Conservation (phyloP, 2,329 filamentous ascomycete genomes). For the Akanthomyces muscarius region DNA sequence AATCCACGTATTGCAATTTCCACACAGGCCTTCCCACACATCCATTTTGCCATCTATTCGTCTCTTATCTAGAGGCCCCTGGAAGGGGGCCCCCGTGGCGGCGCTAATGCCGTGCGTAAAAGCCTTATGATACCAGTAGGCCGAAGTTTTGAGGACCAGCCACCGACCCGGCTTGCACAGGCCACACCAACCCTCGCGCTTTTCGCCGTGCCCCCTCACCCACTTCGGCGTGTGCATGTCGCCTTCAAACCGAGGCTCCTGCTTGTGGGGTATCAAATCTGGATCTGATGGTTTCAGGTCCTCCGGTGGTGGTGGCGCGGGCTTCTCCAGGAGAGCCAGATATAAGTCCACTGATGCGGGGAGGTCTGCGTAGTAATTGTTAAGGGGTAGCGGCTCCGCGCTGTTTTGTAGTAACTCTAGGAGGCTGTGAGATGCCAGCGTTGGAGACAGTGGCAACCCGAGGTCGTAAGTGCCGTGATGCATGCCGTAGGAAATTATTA, state of each 20-base stretch:
- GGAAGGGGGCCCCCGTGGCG: conserved; percentile 73
- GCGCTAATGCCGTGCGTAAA: conserved; percentile 85
- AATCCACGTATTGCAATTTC: conserved; percentile 77
- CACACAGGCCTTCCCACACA: conserved; percentile 76
- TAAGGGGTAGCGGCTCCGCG: conserved; percentile 62
- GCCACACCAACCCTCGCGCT: conserved; percentile 85
- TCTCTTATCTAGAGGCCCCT: conserved; percentile 69
- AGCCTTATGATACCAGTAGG: conserved; percentile 90
- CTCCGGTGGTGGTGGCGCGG: conserved; percentile 68
- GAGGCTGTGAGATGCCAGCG: conserved; percentile 65
- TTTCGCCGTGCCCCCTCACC: conserved; percentile 82
- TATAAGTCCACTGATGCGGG: conserved; percentile 75
- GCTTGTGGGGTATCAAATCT: conserved; percentile 71
- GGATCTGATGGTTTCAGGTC: conserved; percentile 78
- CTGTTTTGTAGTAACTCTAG: conserved; percentile 74
- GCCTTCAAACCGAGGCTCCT: conserved; percentile 72
- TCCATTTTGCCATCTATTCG: conserved; percentile 77
- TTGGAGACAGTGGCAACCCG: conserved; percentile 54
- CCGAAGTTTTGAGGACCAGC: conserved; percentile 85
- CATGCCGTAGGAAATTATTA: conserved; percentile 26
- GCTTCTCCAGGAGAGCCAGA: conserved; percentile 69
- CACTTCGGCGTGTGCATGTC: conserved; percentile 80
- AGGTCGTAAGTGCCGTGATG: conserved; percentile 37
- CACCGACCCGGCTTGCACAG: conserved; percentile 83
- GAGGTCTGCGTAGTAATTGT: conserved; percentile 67